phyloP scores from a whole-genome alignment of 2,329 filamentous ascomycete species.

The Penicillium sp. region DNA sequence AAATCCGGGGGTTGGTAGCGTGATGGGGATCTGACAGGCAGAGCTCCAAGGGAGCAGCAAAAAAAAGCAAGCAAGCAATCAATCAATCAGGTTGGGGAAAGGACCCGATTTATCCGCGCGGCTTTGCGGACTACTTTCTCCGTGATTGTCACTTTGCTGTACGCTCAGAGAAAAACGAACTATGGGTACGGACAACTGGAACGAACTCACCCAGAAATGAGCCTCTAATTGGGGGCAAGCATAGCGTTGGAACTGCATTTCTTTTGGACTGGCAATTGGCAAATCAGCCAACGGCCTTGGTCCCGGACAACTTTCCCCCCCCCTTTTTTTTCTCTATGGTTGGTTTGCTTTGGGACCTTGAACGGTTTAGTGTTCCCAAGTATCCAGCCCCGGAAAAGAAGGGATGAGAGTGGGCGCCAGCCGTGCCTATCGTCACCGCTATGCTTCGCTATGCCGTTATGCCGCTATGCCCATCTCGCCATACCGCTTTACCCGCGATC shows the following conservation, averaged over 20 bases:
- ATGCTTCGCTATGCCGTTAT: conserved; percentile 7
- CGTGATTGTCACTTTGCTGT: not conserved
- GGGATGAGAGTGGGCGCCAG: conserved; percentile 15
- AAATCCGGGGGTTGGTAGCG: not conserved
- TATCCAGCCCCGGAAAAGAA: conserved; percentile 12
- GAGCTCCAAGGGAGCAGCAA: not conserved
- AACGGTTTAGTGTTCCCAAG: conserved; percentile 7
- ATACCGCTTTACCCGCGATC: conserved; percentile 21
- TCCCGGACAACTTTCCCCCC: conserved; percentile 12
- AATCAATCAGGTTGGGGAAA: not conserved
- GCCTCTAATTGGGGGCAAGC: conserved; percentile 25
- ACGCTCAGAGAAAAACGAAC: not conserved
- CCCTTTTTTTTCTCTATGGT: conserved; percentile 16
- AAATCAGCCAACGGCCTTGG: not conserved
- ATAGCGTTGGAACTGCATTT: conserved; percentile 2
- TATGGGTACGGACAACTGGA: not conserved
- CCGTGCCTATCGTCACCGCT: conserved; percentile 23
- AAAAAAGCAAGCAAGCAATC: not conserved
- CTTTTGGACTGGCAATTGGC: not conserved
- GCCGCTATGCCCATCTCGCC: conserved; percentile 7
- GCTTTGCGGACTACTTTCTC: conserved; percentile 8
- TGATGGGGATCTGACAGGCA: conserved; percentile 1
- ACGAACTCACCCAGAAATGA: conserved; percentile 21
- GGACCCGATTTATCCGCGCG: conserved; percentile 27
- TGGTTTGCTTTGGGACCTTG: not conserved